These are phyloP conservation scores for Suillus alpinus DNA, from an alignment of 768 basidiomycete genomes.

Conservation along the genomic window DNA sequence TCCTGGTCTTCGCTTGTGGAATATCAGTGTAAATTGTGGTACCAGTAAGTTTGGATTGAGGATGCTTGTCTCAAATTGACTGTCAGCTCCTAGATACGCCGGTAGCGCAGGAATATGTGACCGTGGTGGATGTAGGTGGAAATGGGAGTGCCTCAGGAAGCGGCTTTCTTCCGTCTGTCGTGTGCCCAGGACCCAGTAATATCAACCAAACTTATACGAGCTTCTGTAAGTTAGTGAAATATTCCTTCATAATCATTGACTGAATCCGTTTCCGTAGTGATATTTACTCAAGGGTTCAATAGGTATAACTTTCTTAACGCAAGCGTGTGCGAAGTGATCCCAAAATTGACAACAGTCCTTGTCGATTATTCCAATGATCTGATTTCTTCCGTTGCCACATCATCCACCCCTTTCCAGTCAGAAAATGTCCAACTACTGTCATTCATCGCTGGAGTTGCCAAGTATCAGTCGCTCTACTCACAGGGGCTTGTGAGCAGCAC, in stretches of 20 bases:
- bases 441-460: not conserved
- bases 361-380: not conserved
- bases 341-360: not conserved
- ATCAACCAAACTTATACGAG: not conserved
- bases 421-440: not conserved
- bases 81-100: not conserved
- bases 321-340: not conserved
- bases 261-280: not conserved
- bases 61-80: not conserved
- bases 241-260: not conserved
- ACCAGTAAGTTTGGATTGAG: not conserved
- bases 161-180: not conserved
- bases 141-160: not conserved
- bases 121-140: not conserved
- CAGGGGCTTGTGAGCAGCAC: not conserved
- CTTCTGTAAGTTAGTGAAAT: not conserved
- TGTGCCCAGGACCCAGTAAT: not conserved
- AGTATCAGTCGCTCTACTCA: not conserved
- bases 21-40: not conserved
- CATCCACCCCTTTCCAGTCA: not conserved
- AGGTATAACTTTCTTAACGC: not conserved
- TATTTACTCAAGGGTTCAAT: not conserved
- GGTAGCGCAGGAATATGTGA: not conserved
- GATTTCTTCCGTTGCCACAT: not conserved
- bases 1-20: not conserved